These are phyloP conservation scores for Colletotrichum liaoningense DNA, from an alignment of 2,329 filamentous ascomycete genomes.

Conservation along the genomic window DNA sequence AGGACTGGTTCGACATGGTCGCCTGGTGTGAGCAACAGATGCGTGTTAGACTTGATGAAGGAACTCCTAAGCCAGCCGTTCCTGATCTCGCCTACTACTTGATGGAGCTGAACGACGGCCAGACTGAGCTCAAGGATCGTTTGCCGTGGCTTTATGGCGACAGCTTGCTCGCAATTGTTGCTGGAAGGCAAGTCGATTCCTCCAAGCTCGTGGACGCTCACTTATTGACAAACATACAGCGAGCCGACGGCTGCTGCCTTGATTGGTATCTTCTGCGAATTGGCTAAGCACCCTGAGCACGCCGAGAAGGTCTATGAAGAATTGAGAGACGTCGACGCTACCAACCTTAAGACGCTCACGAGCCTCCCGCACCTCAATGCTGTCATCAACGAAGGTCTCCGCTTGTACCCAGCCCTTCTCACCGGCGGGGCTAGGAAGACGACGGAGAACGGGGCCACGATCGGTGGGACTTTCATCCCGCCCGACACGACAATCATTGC, in stretches of 20 bases:
- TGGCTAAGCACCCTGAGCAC: slow-evolving; percentile 36
- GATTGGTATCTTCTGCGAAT: slow-evolving; percentile 36
- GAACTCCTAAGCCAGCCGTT: slow-evolving; percentile 19
- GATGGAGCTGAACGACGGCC: slow-evolving; percentile 29
- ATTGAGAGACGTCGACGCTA: slow-evolving; percentile 34
- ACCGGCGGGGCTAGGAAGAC: slow-evolving; percentile 34
- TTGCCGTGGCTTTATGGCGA: slow-evolving; percentile 35
- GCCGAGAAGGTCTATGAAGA: slow-evolving; percentile 30
- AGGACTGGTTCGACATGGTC: slow-evolving; percentile 40
- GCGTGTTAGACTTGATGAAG: slow-evolving; percentile 24
- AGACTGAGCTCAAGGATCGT: slow-evolving; percentile 20
- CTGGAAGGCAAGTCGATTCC: slow-evolving; percentile 35
- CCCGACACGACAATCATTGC: slow-evolving; percentile 34
- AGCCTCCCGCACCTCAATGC: slow-evolving; percentile 40
- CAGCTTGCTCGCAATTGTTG: slow-evolving; percentile 38
- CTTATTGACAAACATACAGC: slow-evolving; percentile 12
- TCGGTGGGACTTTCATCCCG: slow-evolving; percentile 31
- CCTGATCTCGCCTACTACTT: slow-evolving; percentile 31
- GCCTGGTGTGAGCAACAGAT: slow-evolving; percentile 40
- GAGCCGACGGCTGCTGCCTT: slow-evolving; percentile 37
- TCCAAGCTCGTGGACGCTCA: neutral
- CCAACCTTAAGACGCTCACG: slow-evolving; percentile 35
- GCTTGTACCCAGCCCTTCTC: slow-evolving; percentile 32
- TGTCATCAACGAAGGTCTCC: slow-evolving; percentile 35
- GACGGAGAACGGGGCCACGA: slow-evolving; percentile 29